A percentile compares a stretch with the other conserved stretches of the same genome.
phyloP scores from a whole-genome alignment of 2,329 filamentous ascomycete species.

The Penicillium sp. region DNA sequence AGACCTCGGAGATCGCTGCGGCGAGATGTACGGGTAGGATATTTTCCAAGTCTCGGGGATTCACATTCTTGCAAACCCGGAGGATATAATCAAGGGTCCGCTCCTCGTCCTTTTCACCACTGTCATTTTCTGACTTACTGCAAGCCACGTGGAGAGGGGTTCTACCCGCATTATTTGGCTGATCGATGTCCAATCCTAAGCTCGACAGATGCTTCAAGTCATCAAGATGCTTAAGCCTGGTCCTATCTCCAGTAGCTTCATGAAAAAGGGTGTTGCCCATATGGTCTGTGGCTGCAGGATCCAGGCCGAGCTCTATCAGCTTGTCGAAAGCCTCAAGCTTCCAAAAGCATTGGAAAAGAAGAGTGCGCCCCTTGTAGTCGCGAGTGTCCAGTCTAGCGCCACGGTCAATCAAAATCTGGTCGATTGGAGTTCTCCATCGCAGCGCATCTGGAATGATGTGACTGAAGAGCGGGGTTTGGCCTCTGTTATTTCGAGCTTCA shows the following conservation, averaged over 20 bases:
- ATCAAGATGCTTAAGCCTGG: no score
- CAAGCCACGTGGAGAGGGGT: conserved; percentile 3
- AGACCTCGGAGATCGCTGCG: conserved; percentile 10
- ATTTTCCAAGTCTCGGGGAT: not conserved
- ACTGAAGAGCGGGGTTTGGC: conserved; percentile 6
- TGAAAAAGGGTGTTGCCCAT: conserved; percentile 6
- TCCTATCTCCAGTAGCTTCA: not conserved
- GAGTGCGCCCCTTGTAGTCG: conserved; percentile 11
- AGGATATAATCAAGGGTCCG: conserved; percentile 1
- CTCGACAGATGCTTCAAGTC: not conserved
- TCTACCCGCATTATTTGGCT: conserved; percentile 4
- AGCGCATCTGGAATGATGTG: not conserved
- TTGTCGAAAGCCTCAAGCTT: not conserved
- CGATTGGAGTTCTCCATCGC: not conserved
- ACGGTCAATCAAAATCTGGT: not conserved
- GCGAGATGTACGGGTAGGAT: conserved; percentile 17
- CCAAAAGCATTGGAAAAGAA: not conserved
- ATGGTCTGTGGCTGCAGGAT: conserved; percentile 5
- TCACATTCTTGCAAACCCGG: not conserved
- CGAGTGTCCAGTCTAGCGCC: conserved; percentile 12
- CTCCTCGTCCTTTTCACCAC: not conserved
- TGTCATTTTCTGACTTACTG: not conserved
- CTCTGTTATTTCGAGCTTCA: conserved; percentile 2
- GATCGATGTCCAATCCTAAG: conserved; percentile 6
- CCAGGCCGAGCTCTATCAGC: not conserved